Base-by-base conservation (phyloP, 2,329 filamentous ascomycete species). In the Fusarium luffae region DNA sequence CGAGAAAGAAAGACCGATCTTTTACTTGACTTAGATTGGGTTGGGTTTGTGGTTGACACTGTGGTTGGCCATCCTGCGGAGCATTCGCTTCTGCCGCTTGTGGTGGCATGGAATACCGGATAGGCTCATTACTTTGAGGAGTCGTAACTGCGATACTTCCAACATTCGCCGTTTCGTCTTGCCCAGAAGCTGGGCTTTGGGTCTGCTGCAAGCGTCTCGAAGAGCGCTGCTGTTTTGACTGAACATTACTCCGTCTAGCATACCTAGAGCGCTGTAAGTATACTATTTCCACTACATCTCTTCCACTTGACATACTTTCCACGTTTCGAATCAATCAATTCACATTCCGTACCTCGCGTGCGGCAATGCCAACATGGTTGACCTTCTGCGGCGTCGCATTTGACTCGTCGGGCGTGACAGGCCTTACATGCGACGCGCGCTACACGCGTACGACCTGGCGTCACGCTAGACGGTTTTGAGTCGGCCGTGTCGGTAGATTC, bases 351-450 rank as follows among this genome's bases (percentile, higher is more conserved):
- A n/a, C 59, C 21, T 2, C 70, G 64, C 0, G 49, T 67, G 1
- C 70, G 70, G n/a, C 70, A 72, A 28, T 72, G 70, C 70, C 60
- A 63, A 18, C 70, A 72, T 3, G 70, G 70, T 11, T 69, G 61
- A 0, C 59, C 68, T 5, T 71, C 70, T 1, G 44, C 49, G 2
- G 68, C 70, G 25, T 73, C 70, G 32, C 70, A 73, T 44, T 68
- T 71, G 6, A 73, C 70, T 2, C 70, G 70, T 11, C 70, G 54
- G 4, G 59, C 43, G 7, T 73, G 58, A 28, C 70, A 73, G 5
- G 70, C 70, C 10, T 73, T 73, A 13, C 70, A 73, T 25, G 70
- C 70, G 5, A 72, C 56, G 0, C 70, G 70, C 4, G 68, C 48
- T 23, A 72, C 68, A 16, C 55, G 64, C 1, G 59, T 30, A 3